Evolutionary conservation across 805 yeast genomes (phyloP), one percentile per base, ranked within the genome.

Genomic region (Priceomyces medius): DNA sequence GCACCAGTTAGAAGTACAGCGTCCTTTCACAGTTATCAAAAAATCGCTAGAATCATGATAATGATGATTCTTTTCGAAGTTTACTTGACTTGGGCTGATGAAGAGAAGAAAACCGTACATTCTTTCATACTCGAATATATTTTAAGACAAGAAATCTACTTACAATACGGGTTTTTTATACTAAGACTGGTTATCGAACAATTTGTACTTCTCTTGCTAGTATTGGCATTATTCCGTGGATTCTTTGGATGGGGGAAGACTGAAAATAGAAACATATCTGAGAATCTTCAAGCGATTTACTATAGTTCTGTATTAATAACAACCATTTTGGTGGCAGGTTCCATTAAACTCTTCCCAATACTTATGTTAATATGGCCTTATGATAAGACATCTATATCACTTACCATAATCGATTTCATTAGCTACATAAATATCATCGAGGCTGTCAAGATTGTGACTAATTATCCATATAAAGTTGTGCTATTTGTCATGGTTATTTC

Each of bases 351-450:
- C 17, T 83, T 91, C 47, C 99, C 99, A 0, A 84, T 93, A 14
- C 71, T 93, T 24, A 91, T 91, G 90, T 70, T 93, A 23, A 91
- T 93, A 26, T 93, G 99, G 99, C 93, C 96, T 0, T 93, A 93
- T 55, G 97, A 93, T 56, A 56, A 56, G 28, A 77, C 85, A n/a
- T 71, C 83, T 1, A 71, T 84, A 3, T 83, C 85, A 0, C 74
- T 81, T 16, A 66, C 69, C 4, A 65, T 81, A 7, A 84, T 86
- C 21, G 76, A 76, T 44, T 67, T 79, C 49, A 75, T 83, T 3
- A 83, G 85, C 0, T 74, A 74, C 33, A 59, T 83, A 38, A 83
- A 79, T 47, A 69, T 80, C n/a, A 63, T 83, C 5, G 96, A 88
- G 54, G 81, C 89, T 0, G 38, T 63, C 31, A 50, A 50, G 28